Percentiles rank a stretch among this genome's conserved stretches.
Evolutionary conservation across 257 asterid genomes (phyloP).

Genomic region (Solanum sparsipilum): DNA sequence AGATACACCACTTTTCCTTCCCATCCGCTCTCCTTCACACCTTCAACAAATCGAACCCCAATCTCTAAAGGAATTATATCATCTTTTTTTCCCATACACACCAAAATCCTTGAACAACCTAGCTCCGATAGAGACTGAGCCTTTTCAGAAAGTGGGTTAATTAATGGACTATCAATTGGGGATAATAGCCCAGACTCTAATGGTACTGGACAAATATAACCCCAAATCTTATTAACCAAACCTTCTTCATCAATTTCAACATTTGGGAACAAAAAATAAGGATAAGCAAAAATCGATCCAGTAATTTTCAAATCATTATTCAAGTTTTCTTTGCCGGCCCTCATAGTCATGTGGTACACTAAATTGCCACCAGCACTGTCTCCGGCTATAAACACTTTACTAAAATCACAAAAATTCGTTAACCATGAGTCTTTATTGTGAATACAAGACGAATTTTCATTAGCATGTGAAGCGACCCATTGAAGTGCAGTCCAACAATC

Average conservation of each 20-base stretch:
- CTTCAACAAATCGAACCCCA: background rate
- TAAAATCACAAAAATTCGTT: constrained; percentile 3
- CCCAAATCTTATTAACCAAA: background rate
- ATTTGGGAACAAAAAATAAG: constrained; percentile 7
- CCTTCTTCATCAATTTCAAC: background rate
- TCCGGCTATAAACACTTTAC: constrained; percentile 14
- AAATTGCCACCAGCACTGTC: constrained; percentile 23
- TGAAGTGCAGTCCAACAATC: constrained; percentile 22
- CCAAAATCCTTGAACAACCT: background rate
- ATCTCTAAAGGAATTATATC: background rate
- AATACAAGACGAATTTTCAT: background rate
- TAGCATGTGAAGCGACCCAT: constrained; percentile 10
- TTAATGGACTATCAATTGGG: background rate
- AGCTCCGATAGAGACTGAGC: background rate
- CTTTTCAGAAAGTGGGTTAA: background rate
- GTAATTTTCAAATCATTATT: background rate
- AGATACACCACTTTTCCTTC: constrained; percentile 36
- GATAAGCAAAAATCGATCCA: constrained; percentile 8
- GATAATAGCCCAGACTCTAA: background rate
- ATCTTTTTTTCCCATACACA: background rate
- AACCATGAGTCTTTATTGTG: constrained; percentile 13
- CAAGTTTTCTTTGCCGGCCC: background rate
- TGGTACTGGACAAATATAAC: background rate
- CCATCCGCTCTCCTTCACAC: constrained; percentile 36
- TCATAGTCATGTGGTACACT: constrained; percentile 6